Evolutionary conservation across 2,329 filamentous ascomycete species (phyloP).

Genomic region (Venturia oleaginea): DNA sequence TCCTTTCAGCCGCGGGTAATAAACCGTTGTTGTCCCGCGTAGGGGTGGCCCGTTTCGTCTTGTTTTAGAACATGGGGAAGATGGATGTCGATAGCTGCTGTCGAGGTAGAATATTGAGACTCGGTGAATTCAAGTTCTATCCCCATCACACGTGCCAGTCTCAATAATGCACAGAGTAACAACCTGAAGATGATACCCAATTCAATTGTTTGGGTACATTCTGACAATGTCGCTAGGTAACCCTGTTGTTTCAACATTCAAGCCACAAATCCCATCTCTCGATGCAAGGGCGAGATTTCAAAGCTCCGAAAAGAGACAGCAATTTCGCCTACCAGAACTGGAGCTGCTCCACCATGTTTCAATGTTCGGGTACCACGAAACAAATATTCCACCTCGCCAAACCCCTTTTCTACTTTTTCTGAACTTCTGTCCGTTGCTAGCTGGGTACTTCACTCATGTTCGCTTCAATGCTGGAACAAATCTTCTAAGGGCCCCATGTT

Average conservation of each 20-base stretch:
- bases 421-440: neutral
- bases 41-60: neutral
- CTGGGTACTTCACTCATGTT: neutral
- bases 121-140: no score
- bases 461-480: neutral
- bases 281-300: neutral
- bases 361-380: neutral
- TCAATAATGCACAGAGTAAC: neutral
- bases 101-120: neutral
- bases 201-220: neutral
- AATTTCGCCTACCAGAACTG: neutral
- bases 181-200: neutral
- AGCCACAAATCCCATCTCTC: neutral
- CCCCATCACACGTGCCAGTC: neutral
- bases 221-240: neutral
- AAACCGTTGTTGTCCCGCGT: neutral
- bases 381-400: neutral
- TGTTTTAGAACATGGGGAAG: neutral
- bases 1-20: neutral
- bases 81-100: neutral
- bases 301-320: neutral
- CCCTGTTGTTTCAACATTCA: neutral
- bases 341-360: neutral
- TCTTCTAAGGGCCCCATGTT: neutral
- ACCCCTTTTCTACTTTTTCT: neutral